Evolutionary conservation across 2,329 filamentous ascomycete genomes (phyloP).

Genomic region (Talaromyces marneffei): DNA sequence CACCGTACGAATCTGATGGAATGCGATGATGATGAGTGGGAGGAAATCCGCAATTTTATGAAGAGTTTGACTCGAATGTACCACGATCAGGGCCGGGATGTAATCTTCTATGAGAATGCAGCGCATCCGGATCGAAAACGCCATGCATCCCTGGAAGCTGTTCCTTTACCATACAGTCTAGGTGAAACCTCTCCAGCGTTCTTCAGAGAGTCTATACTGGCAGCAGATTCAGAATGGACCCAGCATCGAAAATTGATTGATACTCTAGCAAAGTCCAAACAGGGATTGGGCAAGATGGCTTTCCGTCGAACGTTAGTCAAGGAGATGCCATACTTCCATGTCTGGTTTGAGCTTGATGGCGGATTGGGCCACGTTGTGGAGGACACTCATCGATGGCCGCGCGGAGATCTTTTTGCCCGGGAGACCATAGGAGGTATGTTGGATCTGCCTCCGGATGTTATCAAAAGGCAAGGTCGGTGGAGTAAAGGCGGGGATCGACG

Average conservation of each 20-base stretch:
- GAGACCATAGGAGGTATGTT: conserved; percentile 92
- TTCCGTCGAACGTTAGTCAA: conserved; percentile 80
- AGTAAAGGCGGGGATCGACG: conserved; percentile 59
- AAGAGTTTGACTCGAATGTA: conserved; percentile 92
- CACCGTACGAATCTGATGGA: conserved; percentile 89
- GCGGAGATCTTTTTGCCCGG: conserved; percentile 84
- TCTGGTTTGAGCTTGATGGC: conserved; percentile 89
- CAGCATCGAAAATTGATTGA: conserved; percentile 95
- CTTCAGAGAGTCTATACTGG: conserved; percentile 89
- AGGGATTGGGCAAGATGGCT: conserved; percentile 68
- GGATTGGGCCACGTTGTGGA: conserved; percentile 91
- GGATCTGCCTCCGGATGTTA: conserved; percentile 70
- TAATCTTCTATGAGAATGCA: conserved; percentile 97
- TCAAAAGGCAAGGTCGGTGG: conserved; percentile 90
- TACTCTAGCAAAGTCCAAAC: conserved; percentile 55
- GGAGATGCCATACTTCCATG: conserved; percentile 98
- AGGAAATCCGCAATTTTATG: conserved; percentile 98
- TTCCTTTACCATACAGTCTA: conserved; percentile 85
- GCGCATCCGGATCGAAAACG: conserved; percentile 69
- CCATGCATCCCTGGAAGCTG: conserved; percentile 79
- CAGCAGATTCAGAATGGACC: conserved; percentile 85
- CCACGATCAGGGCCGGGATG: conserved; percentile 83
- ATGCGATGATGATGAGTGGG: conserved; percentile 98
- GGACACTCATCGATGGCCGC: conserved; percentile 76
- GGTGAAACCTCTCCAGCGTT: conserved; percentile 89